Percentiles rank a stretch among this genome's conserved stretches.
Evolutionary conservation across 257 asterid species (phyloP).

Genomic region (Misopates orontium): DNA sequence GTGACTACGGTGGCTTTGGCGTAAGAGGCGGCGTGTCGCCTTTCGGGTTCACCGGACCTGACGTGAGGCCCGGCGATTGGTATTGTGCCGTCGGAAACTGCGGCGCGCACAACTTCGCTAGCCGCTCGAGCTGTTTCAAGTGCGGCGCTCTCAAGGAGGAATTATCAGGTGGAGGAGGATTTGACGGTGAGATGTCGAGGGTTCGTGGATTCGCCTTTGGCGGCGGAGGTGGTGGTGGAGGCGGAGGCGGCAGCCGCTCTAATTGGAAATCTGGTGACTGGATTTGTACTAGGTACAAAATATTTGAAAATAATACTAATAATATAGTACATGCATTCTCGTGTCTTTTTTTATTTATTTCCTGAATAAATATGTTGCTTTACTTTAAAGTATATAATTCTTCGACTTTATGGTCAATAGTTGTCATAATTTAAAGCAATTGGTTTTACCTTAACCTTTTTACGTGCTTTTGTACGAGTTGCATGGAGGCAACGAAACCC

Average conservation of each 20-base stretch:
- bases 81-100: conserved; percentile 78
- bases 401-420: conserved; percentile 9
- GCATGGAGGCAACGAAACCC: too few relatives aligned
- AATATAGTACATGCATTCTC: not conserved
- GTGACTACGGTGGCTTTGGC: conserved; percentile 41
- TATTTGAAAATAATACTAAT: not conserved
- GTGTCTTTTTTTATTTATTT: not conserved
- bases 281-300: conserved; percentile 77
- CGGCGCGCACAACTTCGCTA: conserved; percentile 97
- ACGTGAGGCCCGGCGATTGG: conserved; percentile 99
- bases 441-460: too few relatives aligned
- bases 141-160: conserved; percentile 93
- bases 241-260: conserved; percentile 57
- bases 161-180: conserved; percentile 33
- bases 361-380: not conserved
- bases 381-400: conserved; percentile 12
- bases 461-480: too few relatives aligned
- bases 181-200: conserved; percentile 48
- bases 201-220: conserved; percentile 47
- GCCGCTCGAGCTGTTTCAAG: conserved; percentile 98
- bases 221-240: conserved; percentile 24
- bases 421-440: not conserved
- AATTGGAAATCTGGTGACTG: conserved; percentile 99
- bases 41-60: conserved; percentile 75
- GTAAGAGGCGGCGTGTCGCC: conserved; percentile 45